Evolutionary conservation across 805 yeast species (phyloP).

Genomic region (Candida easanensis): DNA sequence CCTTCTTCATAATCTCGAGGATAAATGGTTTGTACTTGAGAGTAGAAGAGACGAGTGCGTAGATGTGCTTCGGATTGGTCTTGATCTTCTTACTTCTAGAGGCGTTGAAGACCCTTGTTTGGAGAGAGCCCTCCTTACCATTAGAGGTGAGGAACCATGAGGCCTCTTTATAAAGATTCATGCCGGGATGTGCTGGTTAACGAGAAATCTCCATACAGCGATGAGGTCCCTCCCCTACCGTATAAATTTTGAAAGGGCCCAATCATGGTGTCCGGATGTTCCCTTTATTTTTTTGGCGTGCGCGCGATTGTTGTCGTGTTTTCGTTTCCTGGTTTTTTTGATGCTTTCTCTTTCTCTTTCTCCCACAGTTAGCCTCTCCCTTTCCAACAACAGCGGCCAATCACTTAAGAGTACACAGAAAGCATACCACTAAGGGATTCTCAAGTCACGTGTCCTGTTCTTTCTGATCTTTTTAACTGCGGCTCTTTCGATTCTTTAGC

Average conservation of each 20-base stretch:
- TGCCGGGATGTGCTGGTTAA: neutral
- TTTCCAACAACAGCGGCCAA: no score
- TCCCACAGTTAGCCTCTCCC: no score
- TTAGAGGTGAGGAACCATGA: conserved; percentile 27
- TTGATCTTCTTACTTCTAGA: conserved; percentile 45
- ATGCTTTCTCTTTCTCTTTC: neutral
- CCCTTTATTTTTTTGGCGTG: neutral
- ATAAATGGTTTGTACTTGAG: conserved; percentile 68
- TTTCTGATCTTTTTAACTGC: no score
- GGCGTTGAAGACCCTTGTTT: conserved; percentile 49
- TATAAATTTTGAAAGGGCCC: no score
- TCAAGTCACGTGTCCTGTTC: no score
- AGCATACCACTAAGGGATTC: no score
- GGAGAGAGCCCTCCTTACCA: conserved; percentile 52
- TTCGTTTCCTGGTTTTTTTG: conserved; percentile 6
- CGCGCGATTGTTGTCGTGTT: conserved; percentile 7
- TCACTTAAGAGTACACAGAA: no score
- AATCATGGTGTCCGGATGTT: conserved; percentile 10
- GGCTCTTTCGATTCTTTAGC: no score
- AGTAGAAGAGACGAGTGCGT: conserved; percentile 79
- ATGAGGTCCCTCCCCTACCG: no score
- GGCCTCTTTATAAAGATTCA: conserved; percentile 37
- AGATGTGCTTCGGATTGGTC: conserved; percentile 79
- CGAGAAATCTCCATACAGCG: no score
- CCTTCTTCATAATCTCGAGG: conserved; percentile 56